Conservation (phyloP, 768 basidiomycete genomes). For the Agrocybe chaxingu region DNA sequence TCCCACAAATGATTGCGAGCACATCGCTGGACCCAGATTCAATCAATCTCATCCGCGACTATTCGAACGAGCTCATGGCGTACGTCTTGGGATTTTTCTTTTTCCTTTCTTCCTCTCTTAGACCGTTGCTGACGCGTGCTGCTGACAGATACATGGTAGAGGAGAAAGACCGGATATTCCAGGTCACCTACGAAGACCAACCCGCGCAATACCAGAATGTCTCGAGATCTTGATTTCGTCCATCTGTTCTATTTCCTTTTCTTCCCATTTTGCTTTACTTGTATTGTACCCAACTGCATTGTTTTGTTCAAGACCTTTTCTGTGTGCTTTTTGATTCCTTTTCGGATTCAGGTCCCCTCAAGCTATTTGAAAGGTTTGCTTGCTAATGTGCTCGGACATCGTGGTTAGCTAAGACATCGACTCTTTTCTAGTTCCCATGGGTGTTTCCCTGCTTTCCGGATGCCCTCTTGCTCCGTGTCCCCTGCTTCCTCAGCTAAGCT, state of each 20-base stretch:
- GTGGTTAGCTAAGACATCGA: not conserved
- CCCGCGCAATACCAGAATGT: constrained; percentile 79
- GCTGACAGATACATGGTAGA: constrained; percentile 69
- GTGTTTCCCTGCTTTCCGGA: too few species aligned
- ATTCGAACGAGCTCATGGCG: constrained; percentile 85
- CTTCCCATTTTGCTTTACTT: not conserved
- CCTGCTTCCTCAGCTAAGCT: too few species aligned
- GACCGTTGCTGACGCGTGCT: not conserved
- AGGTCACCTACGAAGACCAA: constrained; percentile 74
- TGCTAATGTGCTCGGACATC: not conserved
- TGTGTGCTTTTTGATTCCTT: not conserved
- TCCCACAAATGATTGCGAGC: constrained; percentile 86
- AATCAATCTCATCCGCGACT: constrained; percentile 78
- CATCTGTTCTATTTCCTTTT: not conserved
- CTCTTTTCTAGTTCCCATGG: too few species aligned
- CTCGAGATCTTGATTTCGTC: constrained; percentile 52
- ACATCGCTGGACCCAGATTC: constrained; percentile 92
- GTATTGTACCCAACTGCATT: not conserved
- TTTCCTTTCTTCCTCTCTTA: not conserved
- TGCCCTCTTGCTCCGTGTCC: too few species aligned
- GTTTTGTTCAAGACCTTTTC: not conserved
- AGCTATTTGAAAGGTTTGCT: not conserved
- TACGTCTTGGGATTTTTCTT: constrained; percentile 28
- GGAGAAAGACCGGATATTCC: constrained; percentile 72
- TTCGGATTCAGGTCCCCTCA: too few species aligned